Base-by-base conservation (phyloP, 768 basidiomycete genomes). In the Tylopilus felleus region DNA sequence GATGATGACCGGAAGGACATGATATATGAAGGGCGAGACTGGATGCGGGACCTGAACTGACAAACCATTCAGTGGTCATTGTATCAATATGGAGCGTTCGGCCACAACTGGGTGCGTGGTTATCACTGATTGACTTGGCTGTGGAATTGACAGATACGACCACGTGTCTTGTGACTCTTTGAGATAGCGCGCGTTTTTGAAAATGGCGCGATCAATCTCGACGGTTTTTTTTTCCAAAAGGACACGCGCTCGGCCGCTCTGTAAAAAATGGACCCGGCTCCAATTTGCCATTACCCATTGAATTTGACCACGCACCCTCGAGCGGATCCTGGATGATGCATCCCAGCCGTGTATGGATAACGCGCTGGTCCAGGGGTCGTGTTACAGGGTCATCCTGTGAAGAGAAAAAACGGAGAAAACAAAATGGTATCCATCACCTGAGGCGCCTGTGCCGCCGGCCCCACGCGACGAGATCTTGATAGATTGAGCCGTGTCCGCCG, bases 1-100 rank as follows among this genome's bases (percentile, higher is more conserved):
- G 57, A 59, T 60, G 57, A 59, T 57, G 55, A 12, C 29, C 36
- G 23, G 12, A 28, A 25, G 45, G 45, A 25, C 48, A 36, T 40
- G 40, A 46, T 12, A 22, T 6, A 38, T 17, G 17, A 21, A 23
- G 17, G 7, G n/a, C n/a, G n/a, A n/a, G n/a, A n/a, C n/a, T n/a
- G n/a, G n/a, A n/a, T n/a, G n/a, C n/a, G 25, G 14, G 25, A 16
- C 14, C 33, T 33, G 17, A n/a, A 33, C 28, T 31, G 12, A 8
- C 17, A 31, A 28, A 23, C 9, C 6, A 36, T 10, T 29, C 22
- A n/a, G 35, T 36, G 35, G 16, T 36, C 35, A 36, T n/a, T n/a
- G n/a, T 27, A 27, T 27, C 25, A 36, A 36, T 36, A 17, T 14
- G 16, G 5, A 13, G 35, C 5, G 16, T 36, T 36, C 35, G 35